A percentile compares a stretch with the other conserved stretches of the same genome.
Evolutionary conservation across 805 yeast genomes (phyloP).

Genomic region (Metschnikowia cerradonensis): DNA sequence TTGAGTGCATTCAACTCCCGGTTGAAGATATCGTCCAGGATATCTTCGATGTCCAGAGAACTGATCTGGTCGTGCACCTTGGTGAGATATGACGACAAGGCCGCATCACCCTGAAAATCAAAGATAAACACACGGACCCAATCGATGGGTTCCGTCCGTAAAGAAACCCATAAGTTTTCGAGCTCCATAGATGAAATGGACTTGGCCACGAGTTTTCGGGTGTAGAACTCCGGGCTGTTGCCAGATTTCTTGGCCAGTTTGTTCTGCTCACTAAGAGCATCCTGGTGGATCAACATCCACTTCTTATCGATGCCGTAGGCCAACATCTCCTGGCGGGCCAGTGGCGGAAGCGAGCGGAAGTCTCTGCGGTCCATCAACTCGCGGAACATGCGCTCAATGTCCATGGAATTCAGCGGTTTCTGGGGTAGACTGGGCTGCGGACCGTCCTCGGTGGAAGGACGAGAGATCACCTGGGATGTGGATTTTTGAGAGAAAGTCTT

Average conservation of each 20-base stretch:
- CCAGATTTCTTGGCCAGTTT: constrained; percentile 37
- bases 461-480: not conserved
- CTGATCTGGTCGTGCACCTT: constrained; percentile 48
- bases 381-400: constrained; percentile 68
- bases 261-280: constrained; percentile 70
- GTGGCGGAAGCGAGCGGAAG: constrained; percentile 62
- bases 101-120: constrained; percentile 74
- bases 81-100: constrained; percentile 56
- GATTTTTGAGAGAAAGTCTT: constrained; percentile 1
- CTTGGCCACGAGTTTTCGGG: constrained; percentile 67
- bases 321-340: constrained; percentile 73
- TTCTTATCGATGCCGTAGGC: constrained; percentile 73
- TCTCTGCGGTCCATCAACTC: constrained; percentile 83
- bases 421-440: constrained; percentile 41
- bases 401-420: constrained; percentile 61
- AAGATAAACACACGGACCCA: constrained; percentile 80
- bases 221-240: constrained; percentile 68
- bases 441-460: constrained; percentile 11
- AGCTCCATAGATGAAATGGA: constrained; percentile 65
- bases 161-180: constrained; percentile 83
- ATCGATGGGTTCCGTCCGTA: constrained; percentile 77
- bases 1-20: constrained; percentile 73
- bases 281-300: constrained; percentile 90
- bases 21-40: constrained; percentile 53
- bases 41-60: constrained; percentile 23